Conservation (phyloP, 345 rosid species). For the Reutealis trisperma region DNA sequence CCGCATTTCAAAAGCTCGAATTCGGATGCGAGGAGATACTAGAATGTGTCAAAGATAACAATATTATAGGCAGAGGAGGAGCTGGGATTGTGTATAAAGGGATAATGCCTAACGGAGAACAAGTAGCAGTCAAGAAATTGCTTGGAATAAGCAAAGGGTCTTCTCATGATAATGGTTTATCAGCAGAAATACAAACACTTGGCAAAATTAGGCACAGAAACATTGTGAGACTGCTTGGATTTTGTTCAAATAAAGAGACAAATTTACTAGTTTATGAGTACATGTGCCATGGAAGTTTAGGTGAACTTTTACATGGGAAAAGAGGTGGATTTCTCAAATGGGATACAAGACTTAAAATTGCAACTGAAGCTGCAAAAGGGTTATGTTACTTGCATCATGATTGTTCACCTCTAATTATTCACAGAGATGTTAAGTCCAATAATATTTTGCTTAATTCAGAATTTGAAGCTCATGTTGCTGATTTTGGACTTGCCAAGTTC, state of each 20-base stretch:
- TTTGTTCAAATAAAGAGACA: constrained; percentile 61
- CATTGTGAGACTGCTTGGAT: constrained; percentile 64
- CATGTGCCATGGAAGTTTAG: constrained; percentile 73
- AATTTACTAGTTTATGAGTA: constrained; percentile 68
- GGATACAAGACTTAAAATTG: constrained; percentile 63
- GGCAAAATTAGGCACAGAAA: constrained; percentile 72
- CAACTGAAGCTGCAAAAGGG: constrained; percentile 74
- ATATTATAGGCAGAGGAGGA: constrained; percentile 70
- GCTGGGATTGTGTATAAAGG: constrained; percentile 72
- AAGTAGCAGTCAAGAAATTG: constrained; percentile 67
- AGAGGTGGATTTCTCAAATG: constrained; percentile 54
- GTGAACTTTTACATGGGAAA: constrained; percentile 63
- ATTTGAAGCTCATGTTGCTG: constrained; percentile 75
- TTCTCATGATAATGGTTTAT: constrained; percentile 57
- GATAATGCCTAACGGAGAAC: constrained; percentile 53
- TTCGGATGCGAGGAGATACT: constrained; percentile 49
- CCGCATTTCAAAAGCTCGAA: constrained; percentile 65
- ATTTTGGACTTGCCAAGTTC: constrained; percentile 76
- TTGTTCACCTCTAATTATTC: constrained; percentile 65
- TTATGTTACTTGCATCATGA: constrained; percentile 75
- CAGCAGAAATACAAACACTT: constrained; percentile 64
- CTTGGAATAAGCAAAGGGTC: constrained; percentile 44
- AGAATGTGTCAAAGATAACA: constrained; percentile 64
- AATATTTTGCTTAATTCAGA: constrained; percentile 61
- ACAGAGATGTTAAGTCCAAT: constrained; percentile 75